Evolutionary conservation across 2,329 filamentous ascomycete genomes (phyloP).

Genomic region (Neurospora sp.): DNA sequence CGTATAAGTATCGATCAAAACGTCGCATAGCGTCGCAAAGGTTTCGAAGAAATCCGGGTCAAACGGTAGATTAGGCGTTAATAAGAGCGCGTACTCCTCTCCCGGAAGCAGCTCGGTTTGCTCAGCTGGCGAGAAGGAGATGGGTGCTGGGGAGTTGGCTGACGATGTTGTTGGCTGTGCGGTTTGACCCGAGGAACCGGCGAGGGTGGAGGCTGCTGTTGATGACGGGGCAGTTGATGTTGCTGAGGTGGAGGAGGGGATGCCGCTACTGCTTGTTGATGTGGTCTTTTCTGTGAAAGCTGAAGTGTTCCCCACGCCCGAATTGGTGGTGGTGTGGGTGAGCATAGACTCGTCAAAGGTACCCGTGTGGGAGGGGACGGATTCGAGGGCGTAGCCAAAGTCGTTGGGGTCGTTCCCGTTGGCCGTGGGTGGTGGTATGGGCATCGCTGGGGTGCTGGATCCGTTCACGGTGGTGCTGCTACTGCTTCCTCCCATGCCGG

Average conservation of each 20-base stretch:
- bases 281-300: not conserved
- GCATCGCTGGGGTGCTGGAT: not conserved
- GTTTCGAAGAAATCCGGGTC: constrained; percentile 97
- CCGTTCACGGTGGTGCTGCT: not conserved
- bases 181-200: constrained; percentile 5
- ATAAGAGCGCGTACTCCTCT: constrained; percentile 77
- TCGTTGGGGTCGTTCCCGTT: constrained; percentile 9
- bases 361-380: not conserved
- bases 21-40: constrained; percentile 90
- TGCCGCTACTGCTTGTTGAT: constrained; percentile 3
- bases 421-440: not conserved
- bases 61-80: constrained; percentile 89
- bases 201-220: constrained; percentile 12
- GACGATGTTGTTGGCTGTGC: constrained; percentile 2
- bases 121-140: constrained; percentile 17
- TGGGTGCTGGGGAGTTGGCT: constrained; percentile 13
- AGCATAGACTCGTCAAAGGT: not conserved
- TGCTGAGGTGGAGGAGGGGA: not conserved
- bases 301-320: not conserved
- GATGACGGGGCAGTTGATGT: constrained; percentile 13
- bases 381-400: constrained; percentile 8
- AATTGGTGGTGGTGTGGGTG: not conserved
- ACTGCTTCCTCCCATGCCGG: constrained; percentile 13
- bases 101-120: constrained; percentile 61
- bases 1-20: constrained; percentile 85